A percentile compares a stretch with the other conserved stretches of the same genome.
Conservation (phyloP, 192 early-diverging fungal genomes). For the Umbelopsis vinacea region DNA sequence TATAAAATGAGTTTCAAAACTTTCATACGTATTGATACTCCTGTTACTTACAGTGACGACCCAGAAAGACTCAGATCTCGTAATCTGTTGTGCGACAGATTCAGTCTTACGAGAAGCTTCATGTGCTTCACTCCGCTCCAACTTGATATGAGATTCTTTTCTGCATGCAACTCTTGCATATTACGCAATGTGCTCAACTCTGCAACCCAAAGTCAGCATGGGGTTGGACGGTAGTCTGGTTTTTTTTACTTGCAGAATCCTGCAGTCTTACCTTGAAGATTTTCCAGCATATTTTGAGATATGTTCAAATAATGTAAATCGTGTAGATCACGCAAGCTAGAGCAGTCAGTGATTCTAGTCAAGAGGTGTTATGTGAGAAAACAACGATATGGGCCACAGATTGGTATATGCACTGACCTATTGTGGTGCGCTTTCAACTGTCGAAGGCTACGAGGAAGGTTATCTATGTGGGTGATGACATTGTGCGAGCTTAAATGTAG, state of each 20-base stretch:
- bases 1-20: not conserved
- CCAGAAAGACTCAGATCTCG: conserved; percentile 38
- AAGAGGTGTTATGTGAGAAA: not conserved
- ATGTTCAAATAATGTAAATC: conserved; percentile 49
- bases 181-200: conserved; percentile 30
- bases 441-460: conserved; percentile 26
- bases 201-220: not conserved
- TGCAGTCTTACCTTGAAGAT: conserved; percentile 33
- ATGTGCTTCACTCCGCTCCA: conserved; percentile 42
- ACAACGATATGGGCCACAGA: not conserved
- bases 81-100: conserved; percentile 44
- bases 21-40: not conserved
- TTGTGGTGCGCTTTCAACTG: conserved; percentile 28
- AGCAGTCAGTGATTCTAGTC: conserved; percentile 36
- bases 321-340: conserved; percentile 37
- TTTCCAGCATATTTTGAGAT: conserved; percentile 46
- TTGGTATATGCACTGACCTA: conserved; percentile 1
- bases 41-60: conserved; percentile 39
- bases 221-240: too few species aligned
- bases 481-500: conserved; percentile 34
- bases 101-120: conserved; percentile 40
- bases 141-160: conserved; percentile 46
- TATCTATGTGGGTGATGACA: conserved; percentile 20
- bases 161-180: conserved; percentile 43
- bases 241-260: too few species aligned